Base-by-base conservation (phyloP, 768 basidiomycete genomes). In the Phanerochaete carnosa region DNA sequence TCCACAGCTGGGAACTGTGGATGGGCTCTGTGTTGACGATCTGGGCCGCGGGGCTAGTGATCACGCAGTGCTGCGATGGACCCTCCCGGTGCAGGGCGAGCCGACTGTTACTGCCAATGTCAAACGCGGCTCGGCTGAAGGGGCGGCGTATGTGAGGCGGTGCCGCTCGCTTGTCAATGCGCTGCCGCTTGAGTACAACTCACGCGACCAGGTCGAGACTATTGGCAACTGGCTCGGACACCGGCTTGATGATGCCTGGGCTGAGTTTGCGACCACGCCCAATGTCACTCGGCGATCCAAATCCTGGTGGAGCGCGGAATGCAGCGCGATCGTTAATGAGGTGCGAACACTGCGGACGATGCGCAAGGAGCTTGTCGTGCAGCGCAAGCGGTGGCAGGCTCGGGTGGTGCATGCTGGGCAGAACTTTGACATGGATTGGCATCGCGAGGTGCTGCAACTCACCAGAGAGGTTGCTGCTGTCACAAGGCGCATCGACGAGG, bases 291-390 rank as follows among this genome's bases (percentile, higher is more conserved):
- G 57, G 50, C 56, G 32, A 1, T 62, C 56, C 29, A 62, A 62
- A 33, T 51, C 61, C 3, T 62, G 56, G 61, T 62, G 61, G 56
- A 58, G 45, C 37, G 35, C 49, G 33, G 56, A 58, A 33, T 62
- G 61, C 49, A 12, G n/a, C n/a, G 37, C 39, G 2, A 29, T 46
- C 19, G 51, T 43, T 1, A 11, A 19, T 11, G 52, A 51, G 8
- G 29, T 61, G 2, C 51, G 60, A 9, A 25, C 23, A 4, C 58
- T 59, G 11, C 58, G 58, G 3, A n/a, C 12, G 9, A 8, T 22
- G 6, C 32, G 58, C 2, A 52, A 45, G 35, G 37, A 19, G 9
- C 39, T 59, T 1, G 35, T 22, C 9, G 23, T 2, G 3, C 39
- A 43, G 30, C 49, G 58, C 13, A 15, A 28, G 33, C 11, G 1